Conservation (phyloP, 192 early-diverging fungal genomes). For the Dispira parvispora region DNA sequence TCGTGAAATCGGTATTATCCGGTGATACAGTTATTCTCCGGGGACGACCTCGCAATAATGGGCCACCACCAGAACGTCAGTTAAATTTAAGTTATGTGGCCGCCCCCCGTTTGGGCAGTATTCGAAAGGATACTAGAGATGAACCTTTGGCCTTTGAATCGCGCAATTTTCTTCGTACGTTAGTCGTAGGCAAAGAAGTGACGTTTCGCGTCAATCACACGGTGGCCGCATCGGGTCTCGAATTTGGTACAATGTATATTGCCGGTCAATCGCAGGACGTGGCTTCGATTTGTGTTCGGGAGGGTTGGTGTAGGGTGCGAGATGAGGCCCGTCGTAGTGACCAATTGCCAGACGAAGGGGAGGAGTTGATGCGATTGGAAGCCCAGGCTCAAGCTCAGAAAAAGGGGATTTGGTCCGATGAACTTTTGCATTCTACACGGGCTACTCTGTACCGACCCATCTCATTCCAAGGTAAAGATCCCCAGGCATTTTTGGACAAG, state of each 20-base stretch:
- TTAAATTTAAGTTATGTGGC: constrained; percentile 64
- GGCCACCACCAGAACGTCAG: constrained; percentile 74
- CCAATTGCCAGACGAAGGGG: constrained; percentile 20
- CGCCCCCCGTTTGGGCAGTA: constrained; percentile 65
- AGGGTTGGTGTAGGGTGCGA: constrained; percentile 74
- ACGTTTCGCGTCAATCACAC: constrained; percentile 48
- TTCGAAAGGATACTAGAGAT: constrained; percentile 61
- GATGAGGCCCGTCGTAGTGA: constrained; percentile 29
- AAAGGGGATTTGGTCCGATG: constrained; percentile 63
- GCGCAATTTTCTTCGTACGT: constrained; percentile 74
- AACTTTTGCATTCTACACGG: constrained; percentile 19
- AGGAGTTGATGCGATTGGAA: constrained; percentile 43
- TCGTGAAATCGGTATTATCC: constrained; percentile 78
- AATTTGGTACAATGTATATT: constrained; percentile 39
- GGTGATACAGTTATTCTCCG: constrained; percentile 85
- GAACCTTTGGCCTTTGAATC: constrained; percentile 79
- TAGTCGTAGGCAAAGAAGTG: constrained; percentile 81
- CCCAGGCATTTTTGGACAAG: constrained; percentile 50
- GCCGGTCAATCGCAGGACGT: constrained; percentile 42
- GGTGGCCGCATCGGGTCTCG: constrained; percentile 27
- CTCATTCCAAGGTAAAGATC: constrained; percentile 39
- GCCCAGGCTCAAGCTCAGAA: constrained; percentile 44
- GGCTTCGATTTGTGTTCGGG: constrained; percentile 49
- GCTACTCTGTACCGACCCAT: constrained; percentile 17
- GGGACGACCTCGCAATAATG: constrained; percentile 53